Evolutionary conservation across 495 filamentous ascomycete genomes (phyloP).

Genomic region (Cercophora sp.): DNA sequence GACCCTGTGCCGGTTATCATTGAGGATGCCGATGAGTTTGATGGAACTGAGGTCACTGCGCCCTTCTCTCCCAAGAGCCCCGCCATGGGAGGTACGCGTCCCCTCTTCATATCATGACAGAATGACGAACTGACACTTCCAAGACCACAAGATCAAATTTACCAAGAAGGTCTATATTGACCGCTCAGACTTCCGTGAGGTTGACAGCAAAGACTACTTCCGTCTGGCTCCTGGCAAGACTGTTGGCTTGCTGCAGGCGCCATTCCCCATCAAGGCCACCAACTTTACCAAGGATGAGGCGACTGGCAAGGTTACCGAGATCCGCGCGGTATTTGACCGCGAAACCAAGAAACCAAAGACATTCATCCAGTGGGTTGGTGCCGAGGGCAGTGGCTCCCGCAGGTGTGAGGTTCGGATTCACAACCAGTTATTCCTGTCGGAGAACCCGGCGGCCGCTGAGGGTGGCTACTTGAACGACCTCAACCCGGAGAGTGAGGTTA

Average conservation of each 20-base stretch:
- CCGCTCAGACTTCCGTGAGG: slow-evolving; percentile 83
- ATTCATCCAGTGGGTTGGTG: slow-evolving; percentile 86
- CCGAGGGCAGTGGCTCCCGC: slow-evolving; percentile 53
- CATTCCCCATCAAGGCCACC: slow-evolving; percentile 76
- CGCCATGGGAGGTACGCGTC: slow-evolving; percentile 56
- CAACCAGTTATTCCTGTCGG: slow-evolving; percentile 80
- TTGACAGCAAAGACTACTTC: slow-evolving; percentile 83
- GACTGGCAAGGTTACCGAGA: slow-evolving; percentile 65
- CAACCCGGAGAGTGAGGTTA: slow-evolving; percentile 76
- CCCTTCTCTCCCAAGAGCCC: slow-evolving; percentile 76
- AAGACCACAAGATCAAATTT: slow-evolving; percentile 63
- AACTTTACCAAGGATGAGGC: slow-evolving; percentile 67
- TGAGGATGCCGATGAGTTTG: slow-evolving; percentile 66
- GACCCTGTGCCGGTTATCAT: slow-evolving; percentile 79
- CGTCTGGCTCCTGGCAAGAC: slow-evolving; percentile 86
- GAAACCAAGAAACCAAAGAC: slow-evolving; percentile 80
- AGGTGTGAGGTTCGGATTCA: slow-evolving; percentile 77
- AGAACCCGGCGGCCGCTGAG: slow-evolving; percentile 67
- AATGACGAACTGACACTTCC: too few relatives aligned
- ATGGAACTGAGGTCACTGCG: slow-evolving; percentile 50
- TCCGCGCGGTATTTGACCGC: slow-evolving; percentile 62
- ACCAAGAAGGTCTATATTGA: slow-evolving; percentile 91
- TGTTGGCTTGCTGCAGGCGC: slow-evolving; percentile 81
- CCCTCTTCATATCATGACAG: too few relatives aligned
- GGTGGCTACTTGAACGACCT: slow-evolving; percentile 80